phyloP scores from a whole-genome alignment of 2,329 filamentous ascomycete species.

The Chrysosporium keratinophilum region DNA sequence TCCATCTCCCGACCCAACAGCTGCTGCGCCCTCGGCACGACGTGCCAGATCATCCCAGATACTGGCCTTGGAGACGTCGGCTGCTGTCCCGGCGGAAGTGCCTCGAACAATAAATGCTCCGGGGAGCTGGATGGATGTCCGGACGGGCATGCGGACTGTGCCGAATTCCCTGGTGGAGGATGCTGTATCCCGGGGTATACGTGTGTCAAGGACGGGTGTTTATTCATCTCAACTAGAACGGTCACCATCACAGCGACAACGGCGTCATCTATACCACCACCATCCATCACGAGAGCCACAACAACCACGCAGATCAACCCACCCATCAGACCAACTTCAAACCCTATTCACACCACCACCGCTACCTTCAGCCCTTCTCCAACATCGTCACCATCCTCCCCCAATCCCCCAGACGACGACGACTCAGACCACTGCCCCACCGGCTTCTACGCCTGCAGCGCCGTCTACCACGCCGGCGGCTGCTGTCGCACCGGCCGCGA shows the following conservation, averaged over 20 bases:
- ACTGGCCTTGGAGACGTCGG: slow-evolving; percentile 48
- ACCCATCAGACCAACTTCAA: slow-evolving; percentile 21
- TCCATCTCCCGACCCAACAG: slow-evolving; percentile 47
- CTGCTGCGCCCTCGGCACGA: slow-evolving; percentile 46
- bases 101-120: slow-evolving; percentile 41
- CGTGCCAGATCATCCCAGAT: slow-evolving; percentile 45
- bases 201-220: slow-evolving; percentile 20
- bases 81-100: slow-evolving; percentile 48
- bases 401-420: slow-evolving; percentile 21
- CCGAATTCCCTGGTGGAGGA: slow-evolving; percentile 42
- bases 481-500: slow-evolving; percentile 83
- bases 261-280: slow-evolving; percentile 27
- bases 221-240: slow-evolving; percentile 28
- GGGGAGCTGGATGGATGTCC: slow-evolving; percentile 54
- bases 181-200: slow-evolving; percentile 4
- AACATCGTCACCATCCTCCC: too few species aligned
- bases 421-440: slow-evolving; percentile 57
- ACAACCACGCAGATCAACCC: slow-evolving; percentile 28
- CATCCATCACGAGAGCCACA: slow-evolving; percentile 28
- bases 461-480: slow-evolving; percentile 62
- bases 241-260: slow-evolving; percentile 23
- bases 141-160: slow-evolving; percentile 48
- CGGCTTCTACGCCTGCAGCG: slow-evolving; percentile 84
- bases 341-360: slow-evolving; percentile 27
- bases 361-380: slow-evolving; percentile 26